phyloP scores from a whole-genome alignment of 306 rosid species.

The Rosa multiflora region DNA sequence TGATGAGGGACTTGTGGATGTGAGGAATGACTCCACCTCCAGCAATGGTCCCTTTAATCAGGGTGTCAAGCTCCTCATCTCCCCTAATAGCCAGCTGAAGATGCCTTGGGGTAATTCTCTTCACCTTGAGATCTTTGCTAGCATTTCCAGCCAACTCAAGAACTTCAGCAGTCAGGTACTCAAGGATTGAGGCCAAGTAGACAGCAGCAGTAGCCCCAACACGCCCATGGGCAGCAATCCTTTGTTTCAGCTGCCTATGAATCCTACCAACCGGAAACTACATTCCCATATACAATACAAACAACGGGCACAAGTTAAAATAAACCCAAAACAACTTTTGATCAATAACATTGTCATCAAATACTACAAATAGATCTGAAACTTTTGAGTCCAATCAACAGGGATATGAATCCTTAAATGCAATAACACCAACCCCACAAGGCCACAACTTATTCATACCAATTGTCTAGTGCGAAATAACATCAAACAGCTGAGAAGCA shows the following conservation, averaged over 20 bases:
- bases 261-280: constrained; percentile 97
- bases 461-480: not conserved
- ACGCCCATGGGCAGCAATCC: constrained; percentile 84
- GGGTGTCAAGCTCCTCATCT: constrained; percentile 96
- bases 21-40: constrained; percentile 99
- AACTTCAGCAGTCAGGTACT: constrained; percentile 91
- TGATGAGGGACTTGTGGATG: constrained; percentile 93
- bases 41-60: constrained; percentile 94
- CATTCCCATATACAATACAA: constrained; percentile 8
- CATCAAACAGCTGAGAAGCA: not conserved
- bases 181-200: constrained; percentile 90
- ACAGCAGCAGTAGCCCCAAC: constrained; percentile 98
- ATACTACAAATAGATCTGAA: not conserved
- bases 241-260: constrained; percentile 79
- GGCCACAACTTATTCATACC: not conserved
- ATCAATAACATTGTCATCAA: not conserved
- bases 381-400: not conserved
- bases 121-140: constrained; percentile 92
- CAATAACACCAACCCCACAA: too few species aligned
- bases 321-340: not conserved
- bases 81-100: constrained; percentile 94
- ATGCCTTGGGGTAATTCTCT: constrained; percentile 98
- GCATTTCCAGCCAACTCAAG: constrained; percentile 96
- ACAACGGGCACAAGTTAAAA: not conserved
- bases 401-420: not conserved